Conservation (phyloP, 768 basidiomycete genomes). For the Panellus pusillus region DNA sequence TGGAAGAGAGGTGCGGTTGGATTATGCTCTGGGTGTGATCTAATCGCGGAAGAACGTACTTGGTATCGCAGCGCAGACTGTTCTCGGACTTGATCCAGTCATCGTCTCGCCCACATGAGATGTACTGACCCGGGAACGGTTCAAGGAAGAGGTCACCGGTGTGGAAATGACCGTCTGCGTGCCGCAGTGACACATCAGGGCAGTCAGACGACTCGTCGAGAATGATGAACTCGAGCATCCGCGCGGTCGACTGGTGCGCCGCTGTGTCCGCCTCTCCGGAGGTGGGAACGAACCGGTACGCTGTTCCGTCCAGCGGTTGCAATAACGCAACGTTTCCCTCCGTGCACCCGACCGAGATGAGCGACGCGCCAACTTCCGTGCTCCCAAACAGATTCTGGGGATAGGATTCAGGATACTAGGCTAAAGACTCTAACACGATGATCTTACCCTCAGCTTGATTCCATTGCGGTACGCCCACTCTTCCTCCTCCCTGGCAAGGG, state of each 20-base stretch:
- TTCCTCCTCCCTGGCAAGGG: constrained; percentile 51
- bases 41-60: constrained; percentile 36
- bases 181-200: constrained; percentile 51
- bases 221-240: constrained; percentile 60
- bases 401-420: constrained; percentile 17
- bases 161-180: constrained; percentile 62
- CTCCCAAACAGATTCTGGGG: constrained; percentile 55
- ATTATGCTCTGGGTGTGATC: constrained; percentile 9
- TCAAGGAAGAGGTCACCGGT: constrained; percentile 70
- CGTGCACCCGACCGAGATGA: constrained; percentile 42
- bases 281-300: constrained; percentile 49
- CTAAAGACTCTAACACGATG: constrained; percentile 11
- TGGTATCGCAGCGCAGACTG: constrained; percentile 67
- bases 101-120: constrained; percentile 62
- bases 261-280: constrained; percentile 27
- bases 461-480: constrained; percentile 48
- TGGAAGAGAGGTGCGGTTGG: constrained; percentile 6
- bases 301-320: constrained; percentile 42
- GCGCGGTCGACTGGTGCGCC: constrained; percentile 46
- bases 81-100: constrained; percentile 77
- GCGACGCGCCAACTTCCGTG: constrained; percentile 56
- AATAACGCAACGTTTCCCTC: constrained; percentile 39
- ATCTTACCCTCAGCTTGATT: constrained; percentile 44
- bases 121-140: constrained; percentile 46
- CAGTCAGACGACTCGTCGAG: constrained; percentile 58